These are phyloP conservation scores for Gossypium anomalum DNA, from an alignment of 345 rosid species.

Conservation along the genomic window DNA sequence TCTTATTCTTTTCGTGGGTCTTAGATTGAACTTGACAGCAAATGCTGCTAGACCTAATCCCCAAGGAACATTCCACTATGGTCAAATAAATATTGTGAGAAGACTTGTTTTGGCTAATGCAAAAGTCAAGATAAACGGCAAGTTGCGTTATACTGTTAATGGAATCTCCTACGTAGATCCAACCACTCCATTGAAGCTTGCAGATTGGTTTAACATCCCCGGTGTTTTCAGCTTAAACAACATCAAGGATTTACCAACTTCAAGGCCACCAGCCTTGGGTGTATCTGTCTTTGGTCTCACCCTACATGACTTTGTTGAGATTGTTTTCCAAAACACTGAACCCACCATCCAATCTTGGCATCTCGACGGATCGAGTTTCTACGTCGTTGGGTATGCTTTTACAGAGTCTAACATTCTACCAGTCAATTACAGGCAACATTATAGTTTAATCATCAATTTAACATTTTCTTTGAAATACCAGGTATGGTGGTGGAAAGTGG, in stretches of 20 bases:
- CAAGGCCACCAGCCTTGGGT: slow-evolving; percentile 32
- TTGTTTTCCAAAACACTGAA: slow-evolving; percentile 69
- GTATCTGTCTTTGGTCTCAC: slow-evolving; percentile 35
- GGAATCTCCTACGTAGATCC: slow-evolving; percentile 60
- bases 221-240: slow-evolving; percentile 58
- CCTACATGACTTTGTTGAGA: slow-evolving; percentile 69
- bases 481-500: slow-evolving; percentile 58
- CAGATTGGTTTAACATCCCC: slow-evolving; percentile 63
- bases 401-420: neutral
- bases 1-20: neutral
- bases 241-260: slow-evolving; percentile 39
- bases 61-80: slow-evolving; percentile 87
- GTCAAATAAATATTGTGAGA: slow-evolving; percentile 35
- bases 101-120: slow-evolving; percentile 44
- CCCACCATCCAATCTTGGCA: slow-evolving; percentile 68
- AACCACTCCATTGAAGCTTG: slow-evolving; percentile 70
- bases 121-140: slow-evolving; percentile 35
- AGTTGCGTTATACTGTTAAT: slow-evolving; percentile 65
- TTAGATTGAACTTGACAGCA: slow-evolving; percentile 72
- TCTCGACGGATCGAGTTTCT: slow-evolving; percentile 64
- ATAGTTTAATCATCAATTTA: neutral
- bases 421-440: neutral
- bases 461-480: slow-evolving; percentile 18
- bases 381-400: slow-evolving; percentile 43
- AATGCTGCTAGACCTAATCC: slow-evolving; percentile 96